Evolutionary conservation across 164 flowering plant species (phyloP).

Genomic region (Nymphaea thermarum): DNA sequence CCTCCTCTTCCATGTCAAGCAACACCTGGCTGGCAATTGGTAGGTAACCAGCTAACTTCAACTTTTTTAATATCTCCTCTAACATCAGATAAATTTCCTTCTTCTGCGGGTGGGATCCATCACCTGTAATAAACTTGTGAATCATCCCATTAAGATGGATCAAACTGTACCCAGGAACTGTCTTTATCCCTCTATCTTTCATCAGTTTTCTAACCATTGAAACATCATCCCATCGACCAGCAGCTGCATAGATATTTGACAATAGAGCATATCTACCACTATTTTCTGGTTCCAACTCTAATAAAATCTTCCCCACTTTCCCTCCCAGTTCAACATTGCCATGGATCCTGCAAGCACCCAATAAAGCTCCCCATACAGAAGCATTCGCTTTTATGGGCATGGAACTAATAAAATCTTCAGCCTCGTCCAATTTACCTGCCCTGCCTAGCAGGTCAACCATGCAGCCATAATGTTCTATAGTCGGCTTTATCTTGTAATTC

Average conservation of each 20-base stretch:
- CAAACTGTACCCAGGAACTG: conserved; percentile 24
- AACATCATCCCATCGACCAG: conserved; percentile 34
- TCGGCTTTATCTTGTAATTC: conserved; percentile 16
- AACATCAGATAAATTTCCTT: conserved; percentile 18
- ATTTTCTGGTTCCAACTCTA: conserved; percentile 29
- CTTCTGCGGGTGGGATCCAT: conserved; percentile 22
- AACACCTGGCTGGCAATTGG: conserved; percentile 24
- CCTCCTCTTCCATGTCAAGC: conserved; percentile 32
- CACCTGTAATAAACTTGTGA: conserved; percentile 26
- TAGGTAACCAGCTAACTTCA: conserved; percentile 17
- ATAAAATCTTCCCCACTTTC: conserved; percentile 21
- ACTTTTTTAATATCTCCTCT: conserved; percentile 17
- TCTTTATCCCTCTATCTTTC: conserved; percentile 27
- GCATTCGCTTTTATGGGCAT: conserved; percentile 31
- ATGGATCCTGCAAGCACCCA: conserved; percentile 32
- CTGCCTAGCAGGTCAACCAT: conserved; percentile 34
- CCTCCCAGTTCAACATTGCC: conserved; percentile 25
- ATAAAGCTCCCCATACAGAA: conserved; percentile 33
- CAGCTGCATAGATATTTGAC: conserved; percentile 29
- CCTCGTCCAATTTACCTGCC: conserved; percentile 25
- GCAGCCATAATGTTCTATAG: conserved; percentile 33
- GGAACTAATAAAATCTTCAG: conserved; percentile 18
- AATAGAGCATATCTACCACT: conserved; percentile 25
- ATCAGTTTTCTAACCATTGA: conserved; percentile 21
- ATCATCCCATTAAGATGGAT: conserved; percentile 22